A percentile compares a stretch with the other conserved stretches of the same genome.
phyloP scores from a whole-genome alignment of 2,329 filamentous ascomycete genomes.

The Bipolaris bicolor region DNA sequence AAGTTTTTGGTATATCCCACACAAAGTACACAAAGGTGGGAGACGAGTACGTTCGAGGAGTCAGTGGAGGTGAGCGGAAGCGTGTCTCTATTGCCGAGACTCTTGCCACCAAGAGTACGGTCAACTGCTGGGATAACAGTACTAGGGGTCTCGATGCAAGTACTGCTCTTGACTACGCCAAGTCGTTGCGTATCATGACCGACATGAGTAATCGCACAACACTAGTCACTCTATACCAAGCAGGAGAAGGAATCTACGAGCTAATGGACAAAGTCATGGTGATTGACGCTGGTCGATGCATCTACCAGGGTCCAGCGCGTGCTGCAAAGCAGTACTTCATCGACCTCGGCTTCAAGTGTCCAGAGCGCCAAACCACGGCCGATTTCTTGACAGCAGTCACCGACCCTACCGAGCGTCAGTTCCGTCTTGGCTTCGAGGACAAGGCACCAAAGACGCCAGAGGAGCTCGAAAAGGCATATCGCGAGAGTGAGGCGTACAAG shows the following conservation, averaged over 20 bases:
- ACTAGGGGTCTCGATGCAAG: constrained; percentile 81
- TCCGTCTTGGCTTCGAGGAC: constrained; percentile 63
- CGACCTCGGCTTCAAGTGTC: constrained; percentile 66
- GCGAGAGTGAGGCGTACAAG: constrained; percentile 66
- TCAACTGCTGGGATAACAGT: constrained; percentile 81
- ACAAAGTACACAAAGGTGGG: constrained; percentile 77
- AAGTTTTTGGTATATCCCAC: constrained; percentile 80
- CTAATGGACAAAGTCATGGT: constrained; percentile 82
- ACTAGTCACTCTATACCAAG: constrained; percentile 74
- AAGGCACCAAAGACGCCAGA: constrained; percentile 71
- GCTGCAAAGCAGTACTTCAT: constrained; percentile 70
- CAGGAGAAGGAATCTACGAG: constrained; percentile 71
- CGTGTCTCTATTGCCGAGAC: constrained; percentile 77
- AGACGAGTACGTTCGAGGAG: constrained; percentile 73
- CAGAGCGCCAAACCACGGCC: constrained; percentile 70
- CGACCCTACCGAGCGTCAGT: constrained; percentile 72
- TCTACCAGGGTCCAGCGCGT: constrained; percentile 68
- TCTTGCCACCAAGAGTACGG: constrained; percentile 67
- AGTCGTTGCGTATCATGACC: constrained; percentile 79
- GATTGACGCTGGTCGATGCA: constrained; percentile 73
- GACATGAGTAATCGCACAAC: constrained; percentile 75
- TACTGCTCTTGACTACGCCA: constrained; percentile 78
- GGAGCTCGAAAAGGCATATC: constrained; percentile 72
- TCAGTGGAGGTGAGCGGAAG: constrained; percentile 81
- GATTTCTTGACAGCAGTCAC: constrained; percentile 80